Percentiles rank a stretch among this genome's conserved stretches.
Conservation (phyloP, 2,329 filamentous ascomycete genomes). For the Trichoderma koningiopsis region DNA sequence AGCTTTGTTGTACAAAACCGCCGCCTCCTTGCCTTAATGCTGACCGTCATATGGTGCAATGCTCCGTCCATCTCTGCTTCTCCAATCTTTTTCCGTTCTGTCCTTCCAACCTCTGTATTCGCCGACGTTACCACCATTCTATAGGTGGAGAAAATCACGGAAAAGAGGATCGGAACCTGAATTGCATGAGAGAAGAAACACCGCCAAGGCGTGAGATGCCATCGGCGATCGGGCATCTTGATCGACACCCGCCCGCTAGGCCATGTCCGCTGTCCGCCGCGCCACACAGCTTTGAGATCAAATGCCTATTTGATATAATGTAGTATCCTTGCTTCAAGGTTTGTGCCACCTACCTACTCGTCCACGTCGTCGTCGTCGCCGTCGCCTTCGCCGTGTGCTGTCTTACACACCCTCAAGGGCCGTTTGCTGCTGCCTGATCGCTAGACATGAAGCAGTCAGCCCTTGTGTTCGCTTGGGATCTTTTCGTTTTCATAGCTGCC, state of each 20-base stretch:
- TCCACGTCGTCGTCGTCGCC: not conserved
- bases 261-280: not conserved
- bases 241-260: not conserved
- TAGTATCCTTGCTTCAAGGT: not conserved
- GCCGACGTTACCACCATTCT: not conserved
- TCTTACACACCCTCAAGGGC: not conserved
- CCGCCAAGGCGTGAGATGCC: not conserved
- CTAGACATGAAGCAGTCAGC: not conserved
- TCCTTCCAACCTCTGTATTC: not conserved
- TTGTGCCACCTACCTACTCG: too few relatives aligned
- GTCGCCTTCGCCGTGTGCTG: not conserved
- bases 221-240: slow-evolving; percentile 12
- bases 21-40: not conserved
- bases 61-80: not conserved
- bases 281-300: not conserved
- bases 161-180: not conserved
- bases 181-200: not conserved
- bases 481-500: not conserved
- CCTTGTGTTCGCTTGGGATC: too few relatives aligned
- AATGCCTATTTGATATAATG: not conserved
- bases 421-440: not conserved
- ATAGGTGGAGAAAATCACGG: too few relatives aligned
- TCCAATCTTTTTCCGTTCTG: not conserved
- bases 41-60: not conserved
- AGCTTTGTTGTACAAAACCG: not conserved